Base-by-base conservation (phyloP, 1,284 basidiomycete species). In the Ustilago loliicola region DNA sequence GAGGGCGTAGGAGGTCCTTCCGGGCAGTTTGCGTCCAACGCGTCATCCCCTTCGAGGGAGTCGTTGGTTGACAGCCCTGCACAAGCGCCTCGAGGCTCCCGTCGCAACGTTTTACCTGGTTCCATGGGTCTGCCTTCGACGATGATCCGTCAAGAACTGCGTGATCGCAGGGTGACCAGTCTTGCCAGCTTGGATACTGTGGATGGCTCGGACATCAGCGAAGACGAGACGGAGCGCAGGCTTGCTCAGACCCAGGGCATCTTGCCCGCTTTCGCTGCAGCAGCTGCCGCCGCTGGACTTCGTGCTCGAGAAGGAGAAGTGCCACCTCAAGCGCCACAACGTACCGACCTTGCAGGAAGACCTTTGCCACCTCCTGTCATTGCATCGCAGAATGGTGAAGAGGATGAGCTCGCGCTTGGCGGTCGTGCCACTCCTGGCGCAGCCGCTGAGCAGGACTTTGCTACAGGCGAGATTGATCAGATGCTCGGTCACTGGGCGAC, bases 291-390 rank as follows among this genome's bases (percentile, higher is more conserved):
- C 30, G 67, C 71, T 1, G 66, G 67, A n/a, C 57, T 68, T 17
- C 62, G 56, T 34, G 53, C 61, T 30, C 47, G 61, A 13, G 67
- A 72, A 21, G 68, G 62, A 30, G 70, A 73, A 9, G 66, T 51
- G 4, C 71, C 77, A 11, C 66, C 66, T 5, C 57, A 64, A 47
- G 66, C 77, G 36, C 77, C 81, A 36, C 74, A 72, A 55, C 66
- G 81, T 3, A 81, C 78, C 23, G 81, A 81, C 42, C 63, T 80
- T 11, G 77, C 81, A 25, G 80, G 82, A 38, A 55, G 80, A 5
- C 78, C 81, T 1, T 61, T 85, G 58, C 83, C 83, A 29, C 81
- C 83, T 40, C 83, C 83, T 0, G 80, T 84, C 25, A 85, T 85
- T 52, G 83, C 82, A 25, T 73, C 72, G 51, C 76, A 78, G 47